Percentiles rank a stretch among this genome's conserved stretches.
phyloP scores from a whole-genome alignment of 352 stramenopile genomes.

The Phytopythium delawarense region DNA sequence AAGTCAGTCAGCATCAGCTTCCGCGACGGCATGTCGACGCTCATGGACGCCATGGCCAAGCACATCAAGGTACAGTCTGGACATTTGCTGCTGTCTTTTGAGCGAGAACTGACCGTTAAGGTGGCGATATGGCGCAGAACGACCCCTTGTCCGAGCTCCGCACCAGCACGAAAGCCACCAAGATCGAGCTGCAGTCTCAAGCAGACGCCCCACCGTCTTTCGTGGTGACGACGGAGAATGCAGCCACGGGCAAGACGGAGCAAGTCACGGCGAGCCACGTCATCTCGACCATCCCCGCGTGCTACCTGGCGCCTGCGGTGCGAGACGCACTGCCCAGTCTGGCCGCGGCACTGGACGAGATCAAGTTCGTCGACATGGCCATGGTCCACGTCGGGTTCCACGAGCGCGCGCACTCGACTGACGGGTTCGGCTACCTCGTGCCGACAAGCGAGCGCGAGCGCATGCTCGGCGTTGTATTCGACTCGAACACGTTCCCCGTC shows the following conservation, averaged over 20 bases:
- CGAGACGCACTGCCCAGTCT: conserved; percentile 39
- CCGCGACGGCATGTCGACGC: conserved; percentile 63
- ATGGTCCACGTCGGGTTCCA: conserved; percentile 82
- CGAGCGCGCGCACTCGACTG: conserved; percentile 40
- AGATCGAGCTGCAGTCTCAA: conserved; percentile 15
- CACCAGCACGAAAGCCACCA: conserved; percentile 29
- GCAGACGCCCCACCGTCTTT: conserved; percentile 19
- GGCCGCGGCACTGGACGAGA: conserved; percentile 42
- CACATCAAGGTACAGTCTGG: conserved; percentile 27
- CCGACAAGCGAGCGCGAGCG: conserved; percentile 64
- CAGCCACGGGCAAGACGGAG: conserved; percentile 20
- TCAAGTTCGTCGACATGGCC: conserved; percentile 79
- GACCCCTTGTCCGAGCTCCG: conserved; percentile 42
- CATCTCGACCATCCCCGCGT: conserved; percentile 75
- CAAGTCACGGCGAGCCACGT: conserved; percentile 59
- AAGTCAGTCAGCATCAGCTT: conserved; percentile 86
- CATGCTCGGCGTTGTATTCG: conserved; percentile 82
- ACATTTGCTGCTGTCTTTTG: neutral
- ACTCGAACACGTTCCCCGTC: conserved; percentile 86
- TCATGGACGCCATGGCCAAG: conserved; percentile 50
- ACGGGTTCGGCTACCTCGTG: conserved; percentile 87
- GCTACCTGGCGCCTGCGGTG: conserved; percentile 45
- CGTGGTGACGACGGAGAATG: conserved; percentile 37
- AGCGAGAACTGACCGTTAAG: neutral
- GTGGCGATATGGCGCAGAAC: conserved; percentile 5